Evolutionary conservation across 176 grass and related monocot genomes (phyloP), one percentile per base, ranked within the genome.

Genomic region (Paspalum vaginatum): DNA sequence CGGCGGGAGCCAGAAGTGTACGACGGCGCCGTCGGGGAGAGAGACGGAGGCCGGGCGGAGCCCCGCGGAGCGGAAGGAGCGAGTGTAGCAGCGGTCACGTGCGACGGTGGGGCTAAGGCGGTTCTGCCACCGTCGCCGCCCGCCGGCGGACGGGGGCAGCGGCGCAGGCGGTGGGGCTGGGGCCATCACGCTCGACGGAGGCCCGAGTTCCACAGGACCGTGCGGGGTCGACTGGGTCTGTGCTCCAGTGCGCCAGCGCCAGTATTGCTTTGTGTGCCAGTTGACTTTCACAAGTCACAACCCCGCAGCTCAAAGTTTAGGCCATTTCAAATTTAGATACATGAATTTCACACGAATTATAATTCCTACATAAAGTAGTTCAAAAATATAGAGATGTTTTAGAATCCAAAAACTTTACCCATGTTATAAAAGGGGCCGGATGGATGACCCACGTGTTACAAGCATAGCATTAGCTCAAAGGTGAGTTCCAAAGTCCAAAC

Each of bases 31-130:
- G 70, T 88, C 87, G 6, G 80, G 61, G 18, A 92, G 92, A 55
- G 83, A 60, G 27, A 91, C 82, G 80, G 79, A 53, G 6, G 74
- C 56, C 14, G 78, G 83, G 40, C 89, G 85, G 85, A 94, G 86
- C 59, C 92, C 95, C 59, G 95, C 87, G 39, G 85, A 84, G 59
- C 48, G 75, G 90, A 98, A 98, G 64, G 83, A 54, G 64, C 92
- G 92, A 54, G 85, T 85, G 88, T 91, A 84, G 81, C 92, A 98
- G 63, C 83, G 80, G 43, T 98, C 92, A 5, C 92, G 89, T 39
- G 75, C 83, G 40, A 86, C 39, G 7, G 95, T 98, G 38, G 93
- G 75, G 88, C 90, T 94, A 39, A 91, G 78, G 53, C 74, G 83
- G 67, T 60, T 56, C 50, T 63, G 51, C 76, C 77, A 82, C 46